Conservation (phyloP, 345 rosid species). For the Eucalyptus regnans region DNA sequence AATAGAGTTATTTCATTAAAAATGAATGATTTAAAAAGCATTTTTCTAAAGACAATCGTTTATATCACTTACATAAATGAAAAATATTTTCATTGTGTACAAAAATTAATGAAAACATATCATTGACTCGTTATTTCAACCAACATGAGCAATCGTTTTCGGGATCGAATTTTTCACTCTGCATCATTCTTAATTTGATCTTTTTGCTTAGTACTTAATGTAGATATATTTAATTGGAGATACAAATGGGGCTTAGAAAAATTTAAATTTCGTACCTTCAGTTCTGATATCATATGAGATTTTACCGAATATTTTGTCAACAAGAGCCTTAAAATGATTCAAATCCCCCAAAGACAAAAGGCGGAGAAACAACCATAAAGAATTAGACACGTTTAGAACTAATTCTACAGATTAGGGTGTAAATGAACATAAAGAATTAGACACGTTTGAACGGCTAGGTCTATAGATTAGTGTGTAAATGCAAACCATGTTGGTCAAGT, state of each 20-base stretch:
- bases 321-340: neutral
- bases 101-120: accelerated
- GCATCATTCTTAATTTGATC: neutral
- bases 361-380: neutral
- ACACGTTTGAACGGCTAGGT: neutral
- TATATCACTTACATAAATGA: accelerated
- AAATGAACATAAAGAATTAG: neutral
- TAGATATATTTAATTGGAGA: neutral
- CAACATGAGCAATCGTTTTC: accelerated
- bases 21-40: neutral
- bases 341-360: neutral
- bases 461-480: neutral
- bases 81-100: neutral
- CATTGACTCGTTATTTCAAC: neutral
- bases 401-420: neutral
- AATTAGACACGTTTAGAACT: neutral
- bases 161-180: no score
- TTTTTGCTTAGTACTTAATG: accelerated
- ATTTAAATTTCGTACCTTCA: accelerated
- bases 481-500: neutral
- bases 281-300: no score
- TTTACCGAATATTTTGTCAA: no score
- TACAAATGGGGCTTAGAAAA: neutral
- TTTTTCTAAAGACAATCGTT: neutral
- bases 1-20: neutral